phyloP scores from a whole-genome alignment of 306 rosid species.

The Begonia masoniana region DNA sequence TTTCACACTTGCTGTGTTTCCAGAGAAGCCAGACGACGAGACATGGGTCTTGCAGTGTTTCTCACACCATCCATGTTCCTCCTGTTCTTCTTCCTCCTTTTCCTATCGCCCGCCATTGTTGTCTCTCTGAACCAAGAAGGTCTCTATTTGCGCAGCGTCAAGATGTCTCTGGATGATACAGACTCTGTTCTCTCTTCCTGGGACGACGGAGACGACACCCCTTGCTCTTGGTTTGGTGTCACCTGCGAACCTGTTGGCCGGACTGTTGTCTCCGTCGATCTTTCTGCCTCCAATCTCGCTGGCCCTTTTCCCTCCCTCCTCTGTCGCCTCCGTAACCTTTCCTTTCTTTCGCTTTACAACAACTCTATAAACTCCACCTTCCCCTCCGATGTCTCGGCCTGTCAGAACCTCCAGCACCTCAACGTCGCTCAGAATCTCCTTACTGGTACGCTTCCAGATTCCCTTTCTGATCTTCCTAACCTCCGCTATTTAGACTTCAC shows the following conservation, averaged over 20 bases:
- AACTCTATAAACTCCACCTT: constrained; percentile 65
- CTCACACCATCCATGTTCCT: background rate
- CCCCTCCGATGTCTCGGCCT: constrained; percentile 31
- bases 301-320: constrained; percentile 50
- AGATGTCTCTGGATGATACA: constrained; percentile 38
- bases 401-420: constrained; percentile 35
- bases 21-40: no score
- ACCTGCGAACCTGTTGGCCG: constrained; percentile 22
- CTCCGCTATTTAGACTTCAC: constrained; percentile 56
- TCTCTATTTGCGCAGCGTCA: constrained; percentile 33
- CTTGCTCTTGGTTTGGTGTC: constrained; percentile 62
- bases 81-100: constrained; percentile 3
- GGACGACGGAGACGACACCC: constrained; percentile 34
- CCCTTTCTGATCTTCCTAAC: constrained; percentile 30
- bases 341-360: constrained; percentile 37
- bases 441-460: constrained; percentile 50
- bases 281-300: constrained; percentile 36
- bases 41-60: no score
- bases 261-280: constrained; percentile 36
- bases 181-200: constrained; percentile 45
- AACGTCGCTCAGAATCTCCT: constrained; percentile 80
- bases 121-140: constrained; percentile 50
- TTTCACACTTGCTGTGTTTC: no score
- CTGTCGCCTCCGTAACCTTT: constrained; percentile 45
- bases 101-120: constrained; percentile 2